phyloP scores from a whole-genome alignment of 805 yeast species.

The Myxozyma melibiosi region DNA sequence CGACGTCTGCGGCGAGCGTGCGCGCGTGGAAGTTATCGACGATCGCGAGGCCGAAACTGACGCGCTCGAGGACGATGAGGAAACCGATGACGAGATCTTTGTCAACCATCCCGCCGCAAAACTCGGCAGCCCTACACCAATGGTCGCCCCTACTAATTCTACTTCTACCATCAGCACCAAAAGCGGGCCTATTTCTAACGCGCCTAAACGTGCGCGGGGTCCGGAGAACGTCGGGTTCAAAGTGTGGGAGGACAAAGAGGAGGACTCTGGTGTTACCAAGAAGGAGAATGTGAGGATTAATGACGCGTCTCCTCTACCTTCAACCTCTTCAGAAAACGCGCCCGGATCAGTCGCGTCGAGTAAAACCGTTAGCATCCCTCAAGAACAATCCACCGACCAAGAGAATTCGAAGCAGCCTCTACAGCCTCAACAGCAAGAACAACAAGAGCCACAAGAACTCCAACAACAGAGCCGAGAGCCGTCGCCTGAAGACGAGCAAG shows the following conservation, averaged over 20 bases:
- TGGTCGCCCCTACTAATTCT: no score
- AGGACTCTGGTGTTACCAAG: constrained; percentile 1
- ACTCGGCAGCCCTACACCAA: no score
- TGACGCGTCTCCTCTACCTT: no score
- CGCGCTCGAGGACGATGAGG: constrained; percentile 45
- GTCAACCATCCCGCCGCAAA: background rate
- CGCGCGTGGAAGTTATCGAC: constrained; percentile 53
- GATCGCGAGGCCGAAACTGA: no score
- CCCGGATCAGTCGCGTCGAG: background rate
- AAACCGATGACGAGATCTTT: constrained; percentile 44
- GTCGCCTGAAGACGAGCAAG: constrained; percentile 34
- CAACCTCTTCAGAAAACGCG: no score
- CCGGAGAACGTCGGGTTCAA: constrained; percentile 7
- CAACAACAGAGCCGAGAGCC: background rate
- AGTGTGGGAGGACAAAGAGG: constrained; percentile 24
- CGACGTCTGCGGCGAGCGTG: constrained; percentile 70
- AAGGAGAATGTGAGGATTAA: constrained; percentile 9
- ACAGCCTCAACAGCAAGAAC: no score
- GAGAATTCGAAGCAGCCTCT: no score
- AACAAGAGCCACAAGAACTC: background rate
- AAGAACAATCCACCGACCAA: no score
- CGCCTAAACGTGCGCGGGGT: background rate
- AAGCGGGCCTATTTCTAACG: no score
- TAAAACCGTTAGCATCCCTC: background rate
- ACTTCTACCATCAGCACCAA: no score